These are phyloP conservation scores for Sugiyamaella paludigena DNA, from an alignment of 1,139 yeast genomes.

Conservation along the genomic window DNA sequence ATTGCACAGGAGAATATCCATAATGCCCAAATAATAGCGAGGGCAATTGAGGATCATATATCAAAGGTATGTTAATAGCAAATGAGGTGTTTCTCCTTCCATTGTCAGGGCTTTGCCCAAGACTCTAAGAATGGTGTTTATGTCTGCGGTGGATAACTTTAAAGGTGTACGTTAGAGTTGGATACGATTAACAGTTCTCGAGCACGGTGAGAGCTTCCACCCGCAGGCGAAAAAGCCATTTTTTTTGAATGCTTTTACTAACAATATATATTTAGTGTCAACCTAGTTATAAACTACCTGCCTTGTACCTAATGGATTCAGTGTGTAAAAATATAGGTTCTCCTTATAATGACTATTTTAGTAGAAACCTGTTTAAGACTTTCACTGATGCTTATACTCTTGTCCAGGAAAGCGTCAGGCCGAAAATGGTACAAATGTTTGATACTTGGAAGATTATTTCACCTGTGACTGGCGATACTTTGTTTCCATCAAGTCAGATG, in stretches of 20 bases:
- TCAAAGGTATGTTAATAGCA: constrained; percentile 47
- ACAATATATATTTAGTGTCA: constrained; percentile 41
- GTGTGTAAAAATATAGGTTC: constrained; percentile 86
- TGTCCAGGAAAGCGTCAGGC: constrained; percentile 72
- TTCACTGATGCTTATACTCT: constrained; percentile 76
- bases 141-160: too few species aligned
- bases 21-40: constrained; percentile 73
- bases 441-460: constrained; percentile 77
- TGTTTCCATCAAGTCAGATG: constrained; percentile 71
- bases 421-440: constrained; percentile 70
- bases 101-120: too few species aligned
- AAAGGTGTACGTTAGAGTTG: too few species aligned
- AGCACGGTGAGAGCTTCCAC: too few species aligned
- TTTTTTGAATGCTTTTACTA: too few species aligned
- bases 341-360: constrained; percentile 78
- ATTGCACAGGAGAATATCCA: constrained; percentile 81
- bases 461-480: constrained; percentile 61
- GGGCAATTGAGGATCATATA: constrained; percentile 65
- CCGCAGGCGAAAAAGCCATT: too few species aligned
- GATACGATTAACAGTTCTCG: too few species aligned
- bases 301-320: constrained; percentile 85
- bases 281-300: constrained; percentile 80
- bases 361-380: constrained; percentile 61
- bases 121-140: too few species aligned
- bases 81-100: too few species aligned